These are phyloP conservation scores for Croton setiger DNA, from an alignment of 441 rosid species.

Conservation along the genomic window DNA sequence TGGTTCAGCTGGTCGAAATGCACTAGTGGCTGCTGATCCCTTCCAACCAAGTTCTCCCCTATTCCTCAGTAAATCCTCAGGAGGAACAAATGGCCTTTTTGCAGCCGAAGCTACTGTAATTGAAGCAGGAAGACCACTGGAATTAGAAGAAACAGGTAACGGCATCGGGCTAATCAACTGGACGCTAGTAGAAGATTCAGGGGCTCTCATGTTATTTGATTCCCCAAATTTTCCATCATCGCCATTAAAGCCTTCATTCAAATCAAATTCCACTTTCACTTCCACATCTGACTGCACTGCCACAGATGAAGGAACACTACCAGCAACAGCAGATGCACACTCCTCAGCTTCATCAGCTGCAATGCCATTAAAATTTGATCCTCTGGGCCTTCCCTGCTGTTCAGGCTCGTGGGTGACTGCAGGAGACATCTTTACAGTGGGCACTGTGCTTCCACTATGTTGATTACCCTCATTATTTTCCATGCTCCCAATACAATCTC, in stretches of 20 bases:
- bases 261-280: constrained; percentile 71
- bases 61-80: constrained; percentile 60
- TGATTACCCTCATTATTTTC: constrained; percentile 28
- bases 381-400: constrained; percentile 30
- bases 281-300: constrained; percentile 44
- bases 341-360: constrained; percentile 56
- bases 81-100: constrained; percentile 83
- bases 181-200: constrained; percentile 33
- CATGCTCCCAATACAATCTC: constrained; percentile 28
- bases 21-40: constrained; percentile 99
- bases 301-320: constrained; percentile 29
- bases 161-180: constrained; percentile 45
- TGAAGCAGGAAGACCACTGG: constrained; percentile 55
- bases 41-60: constrained; percentile 87
- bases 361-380: constrained; percentile 27
- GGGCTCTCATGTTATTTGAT: constrained; percentile 32
- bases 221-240: constrained; percentile 58
- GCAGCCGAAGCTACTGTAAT: constrained; percentile 92
- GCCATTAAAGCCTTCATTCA: constrained; percentile 71
- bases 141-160: constrained; percentile 38
- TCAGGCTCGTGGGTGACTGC: constrained; percentile 29
- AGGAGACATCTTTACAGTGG: constrained; percentile 28
- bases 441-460: constrained; percentile 6
- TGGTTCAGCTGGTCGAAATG: constrained; percentile 95
- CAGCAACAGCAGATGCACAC: constrained; percentile 36